phyloP scores from a whole-genome alignment of 139 green algal species.

The Microglena sp. region DNA sequence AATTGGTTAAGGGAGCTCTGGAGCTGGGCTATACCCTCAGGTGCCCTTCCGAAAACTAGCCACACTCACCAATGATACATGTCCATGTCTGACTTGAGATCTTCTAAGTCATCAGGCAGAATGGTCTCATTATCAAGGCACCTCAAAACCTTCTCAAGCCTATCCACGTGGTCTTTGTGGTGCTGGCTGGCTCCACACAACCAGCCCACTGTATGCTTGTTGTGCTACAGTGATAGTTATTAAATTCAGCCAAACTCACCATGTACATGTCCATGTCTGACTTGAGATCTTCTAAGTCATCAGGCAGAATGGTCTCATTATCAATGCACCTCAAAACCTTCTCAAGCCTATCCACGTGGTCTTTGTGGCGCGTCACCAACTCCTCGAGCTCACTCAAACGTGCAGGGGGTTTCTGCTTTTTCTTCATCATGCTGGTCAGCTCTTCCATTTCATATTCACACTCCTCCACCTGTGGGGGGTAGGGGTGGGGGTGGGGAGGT shows the following conservation, averaged over 20 bases:
- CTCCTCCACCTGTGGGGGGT: conserved; percentile 72
- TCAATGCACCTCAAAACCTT: conserved; percentile 84
- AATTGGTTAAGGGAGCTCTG: too few relatives aligned
- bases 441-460: conserved; percentile 91
- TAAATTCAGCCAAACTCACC: conserved; percentile 27
- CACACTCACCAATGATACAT: conserved; percentile 57
- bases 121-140: conserved; percentile 94
- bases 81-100: conserved; percentile 77
- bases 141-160: too few relatives aligned
- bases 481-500: background rate
- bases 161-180: too few relatives aligned
- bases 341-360: conserved; percentile 30
- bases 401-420: conserved; percentile 63
- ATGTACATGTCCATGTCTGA: conserved; percentile 83
- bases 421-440: conserved; percentile 43
- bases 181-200: too few relatives aligned
- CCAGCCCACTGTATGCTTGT: too few relatives aligned
- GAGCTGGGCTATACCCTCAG: too few relatives aligned
- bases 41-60: too few relatives aligned
- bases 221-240: too few relatives aligned
- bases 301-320: conserved; percentile 76
- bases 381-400: conserved; percentile 48
- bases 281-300: conserved; percentile 67
- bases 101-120: conserved; percentile 56
- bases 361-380: conserved; percentile 18